These are phyloP conservation scores for Lasiosphaeris hirsuta DNA, from an alignment of 495 filamentous ascomycete species.

Conservation along the genomic window DNA sequence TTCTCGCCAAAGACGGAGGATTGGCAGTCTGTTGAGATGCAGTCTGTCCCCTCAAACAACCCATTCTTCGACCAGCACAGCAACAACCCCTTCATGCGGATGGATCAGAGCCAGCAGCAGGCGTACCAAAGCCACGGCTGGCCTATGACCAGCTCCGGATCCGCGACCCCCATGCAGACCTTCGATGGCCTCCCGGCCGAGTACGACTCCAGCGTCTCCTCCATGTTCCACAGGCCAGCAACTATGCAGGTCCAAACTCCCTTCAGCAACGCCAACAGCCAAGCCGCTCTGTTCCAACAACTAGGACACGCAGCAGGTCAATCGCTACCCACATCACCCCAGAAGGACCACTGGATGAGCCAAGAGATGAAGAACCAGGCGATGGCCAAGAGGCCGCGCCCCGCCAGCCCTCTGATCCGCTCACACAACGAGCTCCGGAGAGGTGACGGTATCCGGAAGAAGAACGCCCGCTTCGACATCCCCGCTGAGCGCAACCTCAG, in stretches of 20 bases:
- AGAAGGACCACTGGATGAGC: slow-evolving; percentile 53
- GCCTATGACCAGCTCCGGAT: slow-evolving; percentile 58
- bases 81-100: slow-evolving; percentile 57
- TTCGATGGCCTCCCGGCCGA: slow-evolving; percentile 66
- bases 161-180: slow-evolving; percentile 46
- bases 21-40: slow-evolving; percentile 64
- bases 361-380: slow-evolving; percentile 57
- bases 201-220: slow-evolving; percentile 53
- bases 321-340: slow-evolving; percentile 49
- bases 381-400: slow-evolving; percentile 66
- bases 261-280: slow-evolving; percentile 48
- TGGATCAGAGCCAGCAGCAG: slow-evolving; percentile 50
- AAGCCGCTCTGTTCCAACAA: slow-evolving; percentile 50
- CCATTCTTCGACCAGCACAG: slow-evolving; percentile 58
- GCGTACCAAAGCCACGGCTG: slow-evolving; percentile 49
- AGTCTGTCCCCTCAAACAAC: slow-evolving; percentile 54
- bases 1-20: slow-evolving; percentile 73
- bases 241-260: slow-evolving; percentile 50
- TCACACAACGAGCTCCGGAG: slow-evolving; percentile 77
- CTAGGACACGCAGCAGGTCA: slow-evolving; percentile 36
- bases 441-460: slow-evolving; percentile 95
- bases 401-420: slow-evolving; percentile 67
- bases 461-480: slow-evolving; percentile 98
- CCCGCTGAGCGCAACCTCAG: slow-evolving; percentile 86
- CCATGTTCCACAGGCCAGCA: slow-evolving; percentile 47